Evolutionary conservation across 495 filamentous ascomycete species (phyloP).

Genomic region (Barbatosphaeria neglecta): DNA sequence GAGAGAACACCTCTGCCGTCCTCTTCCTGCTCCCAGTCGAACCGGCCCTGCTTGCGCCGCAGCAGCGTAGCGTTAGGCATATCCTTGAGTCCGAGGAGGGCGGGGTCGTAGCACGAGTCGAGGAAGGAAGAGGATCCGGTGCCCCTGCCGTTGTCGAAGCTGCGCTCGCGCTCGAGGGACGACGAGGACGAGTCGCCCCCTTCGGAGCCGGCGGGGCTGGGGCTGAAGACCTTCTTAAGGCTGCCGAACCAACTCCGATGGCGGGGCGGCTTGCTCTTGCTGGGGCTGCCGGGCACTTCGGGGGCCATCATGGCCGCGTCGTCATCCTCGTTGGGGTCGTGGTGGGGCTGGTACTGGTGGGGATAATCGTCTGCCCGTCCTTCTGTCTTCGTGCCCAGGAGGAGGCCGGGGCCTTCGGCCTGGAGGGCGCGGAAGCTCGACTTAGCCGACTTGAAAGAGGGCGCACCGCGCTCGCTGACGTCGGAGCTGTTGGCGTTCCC

Average conservation of each 20-base stretch:
- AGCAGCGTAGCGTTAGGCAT: constrained; percentile 19
- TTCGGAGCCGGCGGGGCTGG: constrained; percentile 7
- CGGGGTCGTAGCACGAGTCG: constrained; percentile 21
- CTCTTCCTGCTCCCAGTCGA: constrained; percentile 23
- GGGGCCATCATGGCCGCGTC: constrained; percentile 14
- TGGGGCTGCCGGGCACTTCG: constrained; percentile 32
- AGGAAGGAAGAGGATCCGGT: too few species aligned
- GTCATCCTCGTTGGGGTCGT: constrained; percentile 10
- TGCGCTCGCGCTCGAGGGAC: constrained; percentile 5
- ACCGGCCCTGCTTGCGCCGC: constrained; percentile 28
- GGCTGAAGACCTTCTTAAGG: constrained; percentile 30
- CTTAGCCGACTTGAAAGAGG: constrained; percentile 57
- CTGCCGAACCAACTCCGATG: constrained; percentile 43
- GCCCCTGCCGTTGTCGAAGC: constrained; percentile 10
- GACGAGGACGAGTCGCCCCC: constrained; percentile 8
- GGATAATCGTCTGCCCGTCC: too few species aligned
- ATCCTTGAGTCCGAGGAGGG: constrained; percentile 13
- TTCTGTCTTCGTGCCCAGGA: constrained; percentile 29
- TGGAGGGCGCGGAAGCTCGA: constrained; percentile 50
- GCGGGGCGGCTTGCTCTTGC: constrained; percentile 29
- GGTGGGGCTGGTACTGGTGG: not conserved
- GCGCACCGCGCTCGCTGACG: constrained; percentile 29
- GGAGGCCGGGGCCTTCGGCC: constrained; percentile 52
- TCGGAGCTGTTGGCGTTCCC: constrained; percentile 15
- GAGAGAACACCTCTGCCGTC: too few species aligned